These are phyloP conservation scores for Phymatotrichopsis omnivora DNA, from an alignment of 2,329 filamentous ascomycete genomes.

Conservation along the genomic window DNA sequence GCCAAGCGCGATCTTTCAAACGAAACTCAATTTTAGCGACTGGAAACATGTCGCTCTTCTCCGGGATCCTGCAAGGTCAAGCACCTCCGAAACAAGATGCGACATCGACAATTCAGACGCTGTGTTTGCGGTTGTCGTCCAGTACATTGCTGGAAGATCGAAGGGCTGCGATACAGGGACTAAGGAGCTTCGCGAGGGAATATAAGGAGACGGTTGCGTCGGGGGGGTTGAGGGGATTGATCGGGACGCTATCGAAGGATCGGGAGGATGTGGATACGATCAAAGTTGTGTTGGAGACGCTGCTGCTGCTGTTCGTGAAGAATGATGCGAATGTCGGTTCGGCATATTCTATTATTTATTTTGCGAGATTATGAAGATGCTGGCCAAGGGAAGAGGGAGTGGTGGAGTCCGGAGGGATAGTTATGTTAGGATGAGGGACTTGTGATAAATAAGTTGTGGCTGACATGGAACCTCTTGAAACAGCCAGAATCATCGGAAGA, in stretches of 20 bases:
- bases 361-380: not conserved
- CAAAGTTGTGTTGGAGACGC: slow-evolving; percentile 86
- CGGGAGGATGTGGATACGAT: slow-evolving; percentile 91
- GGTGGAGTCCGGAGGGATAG: not conserved
- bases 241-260: slow-evolving; percentile 75
- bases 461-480: slow-evolving; percentile 1
- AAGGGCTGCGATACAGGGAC: slow-evolving; percentile 79
- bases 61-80: slow-evolving; percentile 51
- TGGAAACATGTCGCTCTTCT: slow-evolving; percentile 30
- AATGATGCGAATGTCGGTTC: slow-evolving; percentile 49
- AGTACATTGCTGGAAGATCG: slow-evolving; percentile 91
- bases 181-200: slow-evolving; percentile 91
- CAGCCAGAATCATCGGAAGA: slow-evolving; percentile 91
- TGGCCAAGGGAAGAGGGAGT: not conserved
- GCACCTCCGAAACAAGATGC: slow-evolving; percentile 94
- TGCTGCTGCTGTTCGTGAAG: slow-evolving; percentile 80
- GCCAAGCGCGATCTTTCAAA: not conserved
- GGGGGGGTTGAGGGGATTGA: slow-evolving; percentile 78
- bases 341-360: slow-evolving; percentile 4
- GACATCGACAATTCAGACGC: slow-evolving; percentile 81
- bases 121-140: slow-evolving; percentile 77
- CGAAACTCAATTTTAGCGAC: slow-evolving; percentile 9
- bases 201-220: slow-evolving; percentile 94
- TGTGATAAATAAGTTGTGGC: not conserved
- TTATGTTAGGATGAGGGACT: not conserved